Percentiles rank a stretch among this genome's conserved stretches.
phyloP scores from a whole-genome alignment of 345 rosid species.

The Barbarea vulgaris region DNA sequence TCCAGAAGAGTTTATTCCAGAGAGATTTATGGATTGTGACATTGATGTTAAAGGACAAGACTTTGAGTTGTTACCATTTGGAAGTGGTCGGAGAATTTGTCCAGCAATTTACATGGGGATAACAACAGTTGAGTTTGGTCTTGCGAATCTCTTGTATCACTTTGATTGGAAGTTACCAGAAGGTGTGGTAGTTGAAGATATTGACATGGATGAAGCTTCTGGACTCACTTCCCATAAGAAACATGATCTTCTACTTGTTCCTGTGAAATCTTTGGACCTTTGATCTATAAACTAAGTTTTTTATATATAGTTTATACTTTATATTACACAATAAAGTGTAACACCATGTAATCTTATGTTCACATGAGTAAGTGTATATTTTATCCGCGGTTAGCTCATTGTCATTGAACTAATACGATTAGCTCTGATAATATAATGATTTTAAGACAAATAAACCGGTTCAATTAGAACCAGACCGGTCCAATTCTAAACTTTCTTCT shows the following conservation, averaged over 20 bases:
- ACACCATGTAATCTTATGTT: neutral
- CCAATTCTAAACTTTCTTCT: neutral
- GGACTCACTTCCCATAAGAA: constrained; percentile 37
- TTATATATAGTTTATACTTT: neutral
- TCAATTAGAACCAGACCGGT: constrained; percentile 3
- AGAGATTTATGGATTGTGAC: constrained; percentile 41
- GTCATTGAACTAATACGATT: too few species aligned
- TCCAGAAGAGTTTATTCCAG: constrained; percentile 45
- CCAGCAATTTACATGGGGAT: constrained; percentile 42
- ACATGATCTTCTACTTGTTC: constrained; percentile 35
- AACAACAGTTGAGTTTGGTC: constrained; percentile 37
- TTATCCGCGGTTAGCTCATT: neutral
- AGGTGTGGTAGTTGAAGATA: constrained; percentile 18
- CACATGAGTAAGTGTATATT: neutral
- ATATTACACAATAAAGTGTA: neutral
- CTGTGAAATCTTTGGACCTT: constrained; percentile 8
- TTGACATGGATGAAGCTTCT: constrained; percentile 33
- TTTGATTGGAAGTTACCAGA: constrained; percentile 45
- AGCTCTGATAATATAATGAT: too few species aligned
- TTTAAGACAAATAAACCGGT: neutral
- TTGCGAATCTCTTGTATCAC: constrained; percentile 39
- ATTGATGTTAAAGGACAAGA: constrained; percentile 43
- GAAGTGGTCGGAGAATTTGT: constrained; percentile 46
- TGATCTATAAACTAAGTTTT: constrained; percentile 3
- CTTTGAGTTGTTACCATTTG: constrained; percentile 40